These are phyloP conservation scores for Mycena filopes DNA, from an alignment of 768 basidiomycete species.

Conservation along the genomic window DNA sequence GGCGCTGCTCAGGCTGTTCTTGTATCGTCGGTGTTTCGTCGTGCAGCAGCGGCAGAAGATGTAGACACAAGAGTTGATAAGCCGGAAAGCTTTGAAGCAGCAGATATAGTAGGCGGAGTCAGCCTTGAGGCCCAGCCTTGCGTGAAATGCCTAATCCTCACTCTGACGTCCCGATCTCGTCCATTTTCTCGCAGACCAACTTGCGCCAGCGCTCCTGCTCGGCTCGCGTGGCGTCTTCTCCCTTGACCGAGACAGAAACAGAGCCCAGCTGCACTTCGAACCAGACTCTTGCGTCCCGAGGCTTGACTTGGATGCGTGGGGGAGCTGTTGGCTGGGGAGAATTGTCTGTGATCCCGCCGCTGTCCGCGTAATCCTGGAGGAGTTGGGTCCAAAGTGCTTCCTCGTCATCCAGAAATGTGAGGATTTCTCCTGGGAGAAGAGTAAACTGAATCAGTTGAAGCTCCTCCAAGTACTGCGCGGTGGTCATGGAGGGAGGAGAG, in stretches of 20 bases:
- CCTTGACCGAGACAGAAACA: constrained; percentile 53
- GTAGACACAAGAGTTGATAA: constrained; percentile 67
- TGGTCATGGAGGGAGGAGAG: not conserved
- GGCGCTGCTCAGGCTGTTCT: constrained; percentile 17
- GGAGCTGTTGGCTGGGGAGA: constrained; percentile 35
- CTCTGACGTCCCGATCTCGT: constrained; percentile 50
- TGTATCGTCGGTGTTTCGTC: constrained; percentile 38
- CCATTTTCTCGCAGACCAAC: constrained; percentile 49
- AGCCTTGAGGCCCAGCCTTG: constrained; percentile 1
- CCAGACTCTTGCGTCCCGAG: constrained; percentile 42
- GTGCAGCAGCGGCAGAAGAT: constrained; percentile 68
- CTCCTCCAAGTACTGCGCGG: constrained; percentile 51
- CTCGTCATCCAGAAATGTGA: constrained; percentile 56
- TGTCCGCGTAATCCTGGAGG: constrained; percentile 29
- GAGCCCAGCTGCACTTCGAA: constrained; percentile 50
- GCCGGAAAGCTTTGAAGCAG: constrained; percentile 61
- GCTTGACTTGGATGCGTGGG: constrained; percentile 48
- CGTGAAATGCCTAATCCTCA: constrained; percentile 27
- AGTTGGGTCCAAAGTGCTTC: constrained; percentile 38
- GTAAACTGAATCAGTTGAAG: constrained; percentile 70
- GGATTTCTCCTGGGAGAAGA: constrained; percentile 67
- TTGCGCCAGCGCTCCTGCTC: constrained; percentile 63
- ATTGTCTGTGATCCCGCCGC: not conserved
- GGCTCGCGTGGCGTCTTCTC: constrained; percentile 54
- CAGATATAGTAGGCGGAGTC: not conserved